Evolutionary conservation across 140 eudicot species (phyloP).

Genomic region (Oenanthe javanica): DNA sequence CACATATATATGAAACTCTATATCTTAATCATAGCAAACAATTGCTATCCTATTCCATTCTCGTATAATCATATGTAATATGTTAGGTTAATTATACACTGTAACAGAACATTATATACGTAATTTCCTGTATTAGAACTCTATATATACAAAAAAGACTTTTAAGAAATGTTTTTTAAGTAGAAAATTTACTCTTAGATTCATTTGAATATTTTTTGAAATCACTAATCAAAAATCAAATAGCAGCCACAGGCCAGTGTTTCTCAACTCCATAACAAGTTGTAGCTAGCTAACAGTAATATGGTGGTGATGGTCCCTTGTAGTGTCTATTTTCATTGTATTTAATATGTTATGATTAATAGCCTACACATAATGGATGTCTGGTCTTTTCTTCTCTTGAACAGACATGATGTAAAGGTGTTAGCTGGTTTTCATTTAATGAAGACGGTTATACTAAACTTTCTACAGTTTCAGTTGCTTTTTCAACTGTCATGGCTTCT

Average conservation of each 20-base stretch:
- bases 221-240: background rate
- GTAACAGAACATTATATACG: background rate
- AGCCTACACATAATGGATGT: constrained; percentile 6
- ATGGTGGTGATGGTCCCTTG: constrained; percentile 3
- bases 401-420: constrained; percentile 1
- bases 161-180: background rate
- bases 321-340: background rate
- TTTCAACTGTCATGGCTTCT: constrained; percentile 3
- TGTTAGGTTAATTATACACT: background rate
- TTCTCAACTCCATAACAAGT: background rate
- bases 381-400: constrained; percentile 2
- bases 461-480: constrained; percentile 4
- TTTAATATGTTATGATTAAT: background rate
- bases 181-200: background rate
- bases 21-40: background rate
- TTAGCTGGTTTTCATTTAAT: constrained; percentile 7
- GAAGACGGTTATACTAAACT: constrained; percentile 4
- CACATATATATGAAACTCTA: background rate
- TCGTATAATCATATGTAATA: background rate
- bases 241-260: background rate
- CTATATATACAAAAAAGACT: background rate
- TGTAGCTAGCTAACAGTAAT: background rate
- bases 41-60: background rate
- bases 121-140: background rate
- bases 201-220: background rate